Evolutionary conservation across 495 filamentous ascomycete species (phyloP).

Genomic region (Halenospora varia): DNA sequence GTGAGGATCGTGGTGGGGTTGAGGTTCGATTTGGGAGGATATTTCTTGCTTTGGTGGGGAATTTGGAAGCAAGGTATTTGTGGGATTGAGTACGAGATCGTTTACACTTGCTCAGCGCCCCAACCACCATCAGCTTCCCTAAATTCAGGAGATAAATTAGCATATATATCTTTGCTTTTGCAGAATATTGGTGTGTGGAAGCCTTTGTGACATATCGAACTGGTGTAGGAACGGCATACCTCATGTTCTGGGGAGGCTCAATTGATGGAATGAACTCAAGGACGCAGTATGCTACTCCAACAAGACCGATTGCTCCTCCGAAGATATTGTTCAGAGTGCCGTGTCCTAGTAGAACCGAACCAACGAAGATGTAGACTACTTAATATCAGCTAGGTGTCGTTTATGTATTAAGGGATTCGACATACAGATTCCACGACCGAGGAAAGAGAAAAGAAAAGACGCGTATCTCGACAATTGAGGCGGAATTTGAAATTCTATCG

Average conservation of each 20-base stretch:
- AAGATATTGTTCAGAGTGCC: constrained; percentile 54
- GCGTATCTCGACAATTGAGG: constrained; percentile 90
- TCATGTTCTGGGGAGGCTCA: constrained; percentile 97
- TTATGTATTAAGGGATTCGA: constrained; percentile 20
- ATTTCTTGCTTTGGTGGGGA: neutral
- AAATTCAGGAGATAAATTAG: neutral
- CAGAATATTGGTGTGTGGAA: neutral
- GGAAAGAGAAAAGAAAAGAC: constrained; percentile 94
- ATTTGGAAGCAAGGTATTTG: neutral
- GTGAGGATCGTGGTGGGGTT: neutral
- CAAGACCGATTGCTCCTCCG: constrained; percentile 67
- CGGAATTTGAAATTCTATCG: constrained; percentile 84
- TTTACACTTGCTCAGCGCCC: neutral
- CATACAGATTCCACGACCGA: constrained; percentile 93
- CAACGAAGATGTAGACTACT: constrained; percentile 93
- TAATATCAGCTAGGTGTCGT: constrained; percentile 17
- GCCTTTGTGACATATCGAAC: too few relatives aligned
- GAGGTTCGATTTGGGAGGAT: neutral
- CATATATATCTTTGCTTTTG: neutral
- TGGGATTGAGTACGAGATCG: neutral
- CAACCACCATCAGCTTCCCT: neutral
- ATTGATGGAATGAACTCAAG: constrained; percentile 95
- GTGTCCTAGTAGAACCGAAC: constrained; percentile 72
- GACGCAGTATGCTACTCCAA: constrained; percentile 73
- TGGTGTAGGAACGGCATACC: constrained; percentile 48